Evolutionary conservation across 257 asterid species (phyloP).

Genomic region (Solanum tacnaense): DNA sequence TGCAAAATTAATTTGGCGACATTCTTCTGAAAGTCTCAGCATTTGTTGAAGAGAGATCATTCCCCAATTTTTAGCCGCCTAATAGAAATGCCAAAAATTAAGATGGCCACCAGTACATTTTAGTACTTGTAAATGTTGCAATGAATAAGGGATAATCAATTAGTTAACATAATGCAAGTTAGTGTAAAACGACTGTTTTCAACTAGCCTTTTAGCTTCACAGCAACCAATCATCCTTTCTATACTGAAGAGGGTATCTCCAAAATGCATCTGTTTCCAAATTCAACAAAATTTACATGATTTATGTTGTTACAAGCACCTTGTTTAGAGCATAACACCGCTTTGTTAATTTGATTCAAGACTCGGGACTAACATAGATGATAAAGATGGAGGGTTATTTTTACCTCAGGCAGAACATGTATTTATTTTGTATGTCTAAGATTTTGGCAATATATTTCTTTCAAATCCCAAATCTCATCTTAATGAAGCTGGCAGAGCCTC

Average conservation of each 20-base stretch:
- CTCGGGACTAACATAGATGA: background rate
- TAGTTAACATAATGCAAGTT: background rate
- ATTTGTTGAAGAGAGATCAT: background rate
- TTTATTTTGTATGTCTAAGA: background rate
- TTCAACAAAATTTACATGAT: background rate
- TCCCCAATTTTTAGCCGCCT: background rate
- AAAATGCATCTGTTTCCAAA: background rate
- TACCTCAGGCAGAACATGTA: background rate
- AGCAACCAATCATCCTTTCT: background rate
- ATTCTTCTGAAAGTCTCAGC: background rate
- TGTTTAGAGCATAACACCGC: background rate
- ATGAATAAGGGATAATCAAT: background rate
- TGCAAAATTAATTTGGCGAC: background rate
- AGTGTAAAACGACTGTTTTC: background rate
- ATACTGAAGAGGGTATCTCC: background rate
- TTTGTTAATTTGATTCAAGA: background rate
- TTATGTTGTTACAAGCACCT: background rate
- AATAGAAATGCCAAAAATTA: background rate
- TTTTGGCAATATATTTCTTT: background rate
- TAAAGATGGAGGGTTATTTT: background rate
- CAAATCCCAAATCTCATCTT: background rate
- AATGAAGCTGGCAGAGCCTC: background rate
- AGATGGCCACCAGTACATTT: background rate
- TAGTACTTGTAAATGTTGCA: background rate
- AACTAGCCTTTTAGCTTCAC: background rate